A percentile compares a stretch with the other conserved stretches of the same genome.
Conservation (phyloP, 1,284 basidiomycete species). For the Ustilago xerochloae region DNA sequence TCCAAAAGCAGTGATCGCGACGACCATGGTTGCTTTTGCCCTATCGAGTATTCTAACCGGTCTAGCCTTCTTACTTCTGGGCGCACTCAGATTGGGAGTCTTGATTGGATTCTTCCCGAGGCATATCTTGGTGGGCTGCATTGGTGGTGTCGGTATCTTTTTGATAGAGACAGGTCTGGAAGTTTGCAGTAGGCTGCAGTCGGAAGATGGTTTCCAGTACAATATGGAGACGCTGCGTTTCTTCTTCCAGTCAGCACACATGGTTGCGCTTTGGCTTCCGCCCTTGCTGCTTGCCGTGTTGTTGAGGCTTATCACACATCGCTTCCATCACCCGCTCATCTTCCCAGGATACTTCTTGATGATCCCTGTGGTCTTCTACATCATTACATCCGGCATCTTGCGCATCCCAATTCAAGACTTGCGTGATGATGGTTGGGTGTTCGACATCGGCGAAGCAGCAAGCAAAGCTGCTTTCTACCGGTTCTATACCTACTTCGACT, state of each 20-base stretch:
- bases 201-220: conserved; percentile 81
- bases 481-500: conserved; percentile 68
- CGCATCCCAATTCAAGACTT: conserved; percentile 76
- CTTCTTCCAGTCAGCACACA: conserved; percentile 70
- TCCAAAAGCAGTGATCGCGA: conserved; percentile 80
- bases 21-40: conserved; percentile 89
- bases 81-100: conserved; percentile 82
- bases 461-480: conserved; percentile 63
- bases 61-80: conserved; percentile 69
- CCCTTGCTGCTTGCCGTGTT: conserved; percentile 82
- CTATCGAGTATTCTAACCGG: conserved; percentile 92
- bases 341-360: conserved; percentile 88
- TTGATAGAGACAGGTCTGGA: conserved; percentile 74
- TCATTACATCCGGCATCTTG: conserved; percentile 75
- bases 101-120: conserved; percentile 96
- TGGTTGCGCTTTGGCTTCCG: conserved; percentile 78
- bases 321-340: conserved; percentile 86
- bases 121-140: conserved; percentile 84
- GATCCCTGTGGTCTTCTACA: conserved; percentile 86
- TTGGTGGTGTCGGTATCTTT: conserved; percentile 95
- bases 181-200: conserved; percentile 81
- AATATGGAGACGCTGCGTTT: conserved; percentile 75
- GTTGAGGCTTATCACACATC: conserved; percentile 82
- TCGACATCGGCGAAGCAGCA: conserved; percentile 75
- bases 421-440: conserved; percentile 84